Percentiles rank a stretch among this genome's conserved stretches.
phyloP scores from a whole-genome alignment of 2,329 filamentous ascomycete species.

The Conoideocrella luteorostrata region DNA sequence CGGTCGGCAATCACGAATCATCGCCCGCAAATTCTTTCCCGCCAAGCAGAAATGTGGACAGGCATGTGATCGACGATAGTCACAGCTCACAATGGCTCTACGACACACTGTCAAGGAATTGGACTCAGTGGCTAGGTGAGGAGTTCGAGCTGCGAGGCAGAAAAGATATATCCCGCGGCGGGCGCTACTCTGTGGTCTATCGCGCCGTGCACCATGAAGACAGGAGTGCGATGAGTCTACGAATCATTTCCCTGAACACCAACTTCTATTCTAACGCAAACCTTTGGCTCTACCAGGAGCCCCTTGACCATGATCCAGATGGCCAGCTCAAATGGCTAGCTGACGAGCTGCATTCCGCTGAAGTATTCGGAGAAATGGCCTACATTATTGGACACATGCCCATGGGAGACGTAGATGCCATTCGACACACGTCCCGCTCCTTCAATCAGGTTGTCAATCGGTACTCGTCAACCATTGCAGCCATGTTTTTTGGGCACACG shows the following conservation, averaged over 20 bases:
- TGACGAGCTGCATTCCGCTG: slow-evolving; percentile 37
- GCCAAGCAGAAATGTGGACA: no score
- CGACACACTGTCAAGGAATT: background rate
- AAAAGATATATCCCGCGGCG: no score
- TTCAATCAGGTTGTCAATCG: slow-evolving; percentile 46
- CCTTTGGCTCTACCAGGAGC: slow-evolving; percentile 36
- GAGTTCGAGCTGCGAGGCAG: no score
- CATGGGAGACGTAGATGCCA: slow-evolving; percentile 40
- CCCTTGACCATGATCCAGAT: background rate
- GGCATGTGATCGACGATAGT: background rate
- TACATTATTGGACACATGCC: slow-evolving; percentile 54
- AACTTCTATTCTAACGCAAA: slow-evolving; percentile 52
- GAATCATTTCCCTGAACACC: slow-evolving; percentile 53
- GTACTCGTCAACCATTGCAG: slow-evolving; percentile 47
- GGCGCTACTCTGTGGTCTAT: no score
- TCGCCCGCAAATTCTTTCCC: slow-evolving; percentile 1
- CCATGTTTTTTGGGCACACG: slow-evolving; percentile 51
- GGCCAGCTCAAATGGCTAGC: slow-evolving; percentile 1
- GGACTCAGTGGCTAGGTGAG: no score
- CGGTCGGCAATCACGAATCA: slow-evolving; percentile 3
- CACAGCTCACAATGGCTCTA: slow-evolving; percentile 1
- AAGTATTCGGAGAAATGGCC: slow-evolving; percentile 42
- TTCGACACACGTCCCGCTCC: slow-evolving; percentile 45
- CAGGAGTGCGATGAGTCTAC: no score
- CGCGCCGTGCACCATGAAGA: no score